Evolutionary conservation across 352 stramenopile species (phyloP).

Genomic region (Pythium diclinum): DNA sequence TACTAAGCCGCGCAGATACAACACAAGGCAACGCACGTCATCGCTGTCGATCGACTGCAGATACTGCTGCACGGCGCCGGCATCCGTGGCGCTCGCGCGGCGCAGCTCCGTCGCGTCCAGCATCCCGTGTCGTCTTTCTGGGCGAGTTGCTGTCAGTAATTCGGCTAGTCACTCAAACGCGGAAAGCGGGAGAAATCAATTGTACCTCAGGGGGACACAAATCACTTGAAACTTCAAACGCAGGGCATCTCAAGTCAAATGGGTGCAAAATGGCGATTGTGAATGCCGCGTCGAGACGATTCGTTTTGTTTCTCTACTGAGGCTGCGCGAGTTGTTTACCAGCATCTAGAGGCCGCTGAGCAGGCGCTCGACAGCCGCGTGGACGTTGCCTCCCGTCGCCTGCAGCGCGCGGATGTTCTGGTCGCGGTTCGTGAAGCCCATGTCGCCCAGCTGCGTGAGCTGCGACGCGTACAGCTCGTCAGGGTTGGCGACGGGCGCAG

Average conservation of each 20-base stretch:
- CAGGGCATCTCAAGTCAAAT: constrained; percentile 1
- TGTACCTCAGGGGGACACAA: neutral
- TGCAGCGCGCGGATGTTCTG: constrained; percentile 88
- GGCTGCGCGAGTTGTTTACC: neutral
- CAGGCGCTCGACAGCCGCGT: constrained; percentile 87
- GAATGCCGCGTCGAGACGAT: neutral
- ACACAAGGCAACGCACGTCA: constrained; percentile 36
- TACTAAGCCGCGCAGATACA: neutral
- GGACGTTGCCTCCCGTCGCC: constrained; percentile 84
- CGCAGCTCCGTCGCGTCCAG: constrained; percentile 54
- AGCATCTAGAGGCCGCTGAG: constrained; percentile 46
- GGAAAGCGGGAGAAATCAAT: neutral
- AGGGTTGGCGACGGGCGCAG: constrained; percentile 53
- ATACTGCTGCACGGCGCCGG: constrained; percentile 57
- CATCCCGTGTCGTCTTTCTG: constrained; percentile 7
- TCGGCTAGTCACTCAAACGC: constrained; percentile 9
- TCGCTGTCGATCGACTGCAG: constrained; percentile 51
- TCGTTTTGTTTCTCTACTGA: neutral
- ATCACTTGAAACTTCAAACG: constrained; percentile 1
- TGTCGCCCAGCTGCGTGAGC: constrained; percentile 86
- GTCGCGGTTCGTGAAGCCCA: constrained; percentile 89
- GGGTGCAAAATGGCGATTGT: neutral
- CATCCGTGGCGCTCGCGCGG: constrained; percentile 57
- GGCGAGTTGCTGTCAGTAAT: neutral
- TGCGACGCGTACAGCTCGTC: constrained; percentile 86